Base-by-base conservation (phyloP, 2,329 filamentous ascomycete genomes). In the Penicillium concentricum region DNA sequence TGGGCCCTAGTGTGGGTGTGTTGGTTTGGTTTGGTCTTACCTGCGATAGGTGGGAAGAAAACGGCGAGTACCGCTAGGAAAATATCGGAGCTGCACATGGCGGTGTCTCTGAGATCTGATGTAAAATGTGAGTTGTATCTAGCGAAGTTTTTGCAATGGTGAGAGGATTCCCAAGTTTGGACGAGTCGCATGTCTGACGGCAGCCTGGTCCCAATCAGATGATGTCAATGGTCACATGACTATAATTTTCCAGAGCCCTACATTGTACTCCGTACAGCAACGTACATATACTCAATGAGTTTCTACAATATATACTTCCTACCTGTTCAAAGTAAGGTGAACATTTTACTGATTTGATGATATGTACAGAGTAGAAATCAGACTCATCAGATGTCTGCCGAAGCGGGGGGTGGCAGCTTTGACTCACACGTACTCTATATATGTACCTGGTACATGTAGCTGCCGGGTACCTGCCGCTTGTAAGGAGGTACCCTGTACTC, bases 21-120 rank as follows among this genome's bases (percentile, higher is more conserved):
- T 28, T 32, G 32, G 18, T 35, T 42, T 51, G 26, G 37, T 55
- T 57, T 43, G 18, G 46, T 72, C 79, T 65, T 75, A 84, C 82
- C 82, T 71, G 80, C 77, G 53, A 84, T 77, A 45, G 81, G 82
- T 32, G 84, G 84, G 72, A 87, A 87, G 68, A 87, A 79, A 68
- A 86, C 76, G 68, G 84, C 82, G 61, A 87, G 75, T 48, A 86
- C 72, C 69, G 79, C 83, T 65, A 87, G 76, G 67, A 86, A 85
- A 63, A 84, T 78, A 73, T 87, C 84, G 66, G 81, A 80, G 69
- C 82, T 77, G 72, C 83, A 86, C 83, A 85, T 85, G 62, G 54
- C 66, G 8, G 28, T 63, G 46, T 44, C 28, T 52, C 51, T 52
- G 48, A 41, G 39, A 45, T 51, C 39, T 44, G 57, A 30, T 47